These are phyloP conservation scores for Rickenella mellea DNA, from an alignment of 768 basidiomycete species.

Conservation along the genomic window DNA sequence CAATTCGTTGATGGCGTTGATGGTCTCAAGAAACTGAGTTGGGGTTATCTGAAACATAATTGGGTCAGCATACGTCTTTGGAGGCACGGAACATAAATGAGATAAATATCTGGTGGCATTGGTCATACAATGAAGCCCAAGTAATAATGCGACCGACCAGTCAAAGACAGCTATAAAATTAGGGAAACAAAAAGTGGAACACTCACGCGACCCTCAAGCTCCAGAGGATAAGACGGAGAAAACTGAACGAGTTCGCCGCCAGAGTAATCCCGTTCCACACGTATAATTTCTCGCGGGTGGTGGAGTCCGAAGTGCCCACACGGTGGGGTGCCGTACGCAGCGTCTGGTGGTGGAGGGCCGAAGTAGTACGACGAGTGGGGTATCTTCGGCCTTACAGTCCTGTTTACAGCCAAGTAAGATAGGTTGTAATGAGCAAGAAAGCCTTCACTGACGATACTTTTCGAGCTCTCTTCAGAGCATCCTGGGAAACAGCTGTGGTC, in stretches of 20 bases:
- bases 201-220: constrained; percentile 86
- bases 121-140: background rate
- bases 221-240: constrained; percentile 78
- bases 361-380: constrained; percentile 81
- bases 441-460: background rate
- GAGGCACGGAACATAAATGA: background rate
- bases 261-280: constrained; percentile 87
- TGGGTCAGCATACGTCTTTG: background rate
- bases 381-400: constrained; percentile 35
- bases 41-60: constrained; percentile 67
- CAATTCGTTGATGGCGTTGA: constrained; percentile 83
- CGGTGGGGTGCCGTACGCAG: constrained; percentile 74
- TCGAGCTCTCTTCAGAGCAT: background rate
- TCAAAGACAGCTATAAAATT: background rate
- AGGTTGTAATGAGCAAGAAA: constrained; percentile 1
- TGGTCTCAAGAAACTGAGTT: constrained; percentile 80
- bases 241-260: constrained; percentile 90
- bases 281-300: constrained; percentile 84
- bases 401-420: constrained; percentile 5
- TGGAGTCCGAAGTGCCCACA: constrained; percentile 82
- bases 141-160: background rate
- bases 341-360: constrained; percentile 66
- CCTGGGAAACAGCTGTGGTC: background rate
- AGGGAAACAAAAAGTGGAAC: constrained; percentile 1
- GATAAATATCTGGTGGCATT: background rate